phyloP scores from a whole-genome alignment of 345 rosid genomes.

The Salix udensis region DNA sequence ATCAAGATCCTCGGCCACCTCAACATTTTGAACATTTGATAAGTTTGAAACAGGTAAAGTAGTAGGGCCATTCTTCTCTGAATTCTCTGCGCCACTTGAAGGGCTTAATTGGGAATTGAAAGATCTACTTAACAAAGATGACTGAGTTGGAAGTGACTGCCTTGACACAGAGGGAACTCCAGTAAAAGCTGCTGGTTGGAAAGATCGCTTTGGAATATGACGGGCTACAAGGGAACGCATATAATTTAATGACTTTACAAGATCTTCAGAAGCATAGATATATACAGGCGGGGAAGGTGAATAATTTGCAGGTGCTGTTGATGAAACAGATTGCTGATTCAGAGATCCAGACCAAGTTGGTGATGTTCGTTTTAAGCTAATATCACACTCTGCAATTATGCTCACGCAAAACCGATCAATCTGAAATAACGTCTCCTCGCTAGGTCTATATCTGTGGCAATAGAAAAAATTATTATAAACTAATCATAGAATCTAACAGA shows the following conservation, averaged over 20 bases:
- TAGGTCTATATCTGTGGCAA: conserved; percentile 82
- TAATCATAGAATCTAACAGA: conserved; percentile 4
- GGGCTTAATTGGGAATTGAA: conserved; percentile 76
- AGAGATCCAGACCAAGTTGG: conserved; percentile 44
- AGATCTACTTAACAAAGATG: conserved; percentile 82
- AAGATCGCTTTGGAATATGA: conserved; percentile 78
- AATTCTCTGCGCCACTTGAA: conserved; percentile 57
- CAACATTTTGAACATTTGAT: conserved; percentile 59
- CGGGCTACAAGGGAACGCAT: conserved; percentile 86
- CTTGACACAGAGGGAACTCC: conserved; percentile 74
- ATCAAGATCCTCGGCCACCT: conserved; percentile 55
- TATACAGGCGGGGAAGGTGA: conserved; percentile 70
- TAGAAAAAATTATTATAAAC: conserved; percentile 12
- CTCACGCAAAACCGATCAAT: conserved; percentile 81
- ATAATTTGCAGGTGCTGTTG: conserved; percentile 35
- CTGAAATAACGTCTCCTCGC: conserved; percentile 84
- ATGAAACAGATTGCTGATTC: conserved; percentile 33
- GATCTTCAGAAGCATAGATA: conserved; percentile 75
- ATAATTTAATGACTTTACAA: conserved; percentile 91
- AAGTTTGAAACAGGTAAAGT: conserved; percentile 56
- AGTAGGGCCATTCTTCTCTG: conserved; percentile 59
- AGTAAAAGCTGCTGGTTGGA: conserved; percentile 85
- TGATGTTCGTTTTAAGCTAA: conserved; percentile 49
- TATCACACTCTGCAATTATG: conserved; percentile 71
- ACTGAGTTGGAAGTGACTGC: conserved; percentile 66